These are phyloP conservation scores for Scenedesmus sp. DNA, from an alignment of 163 green algal genomes.

Conservation along the genomic window DNA sequence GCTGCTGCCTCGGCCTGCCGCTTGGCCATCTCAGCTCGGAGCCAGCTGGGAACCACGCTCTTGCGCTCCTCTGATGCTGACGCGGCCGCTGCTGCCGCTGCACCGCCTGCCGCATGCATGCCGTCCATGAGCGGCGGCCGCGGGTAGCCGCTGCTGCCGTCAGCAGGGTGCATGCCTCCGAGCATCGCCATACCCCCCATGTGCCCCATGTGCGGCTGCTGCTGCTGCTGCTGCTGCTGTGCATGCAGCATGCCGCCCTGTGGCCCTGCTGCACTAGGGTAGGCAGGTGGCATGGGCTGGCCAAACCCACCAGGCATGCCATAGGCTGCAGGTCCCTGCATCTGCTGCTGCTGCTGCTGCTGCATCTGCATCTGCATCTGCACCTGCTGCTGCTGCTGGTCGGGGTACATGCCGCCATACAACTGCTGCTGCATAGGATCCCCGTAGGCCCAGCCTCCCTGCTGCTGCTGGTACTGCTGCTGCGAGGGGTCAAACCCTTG, in stretches of 20 bases:
- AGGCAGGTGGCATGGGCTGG: not conserved
- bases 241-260: not conserved
- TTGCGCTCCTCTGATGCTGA: conserved; percentile 23
- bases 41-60: conserved; percentile 36
- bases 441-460: not conserved
- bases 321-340: not conserved
- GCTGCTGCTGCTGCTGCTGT: conserved; percentile 23
- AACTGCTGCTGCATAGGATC: conserved; percentile 38
- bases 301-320: conserved; percentile 15
- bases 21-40: conserved; percentile 43
- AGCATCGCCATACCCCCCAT: not conserved
- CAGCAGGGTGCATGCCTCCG: conserved; percentile 8
- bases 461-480: conserved; percentile 34
- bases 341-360: conserved; percentile 37
- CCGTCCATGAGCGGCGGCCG: not conserved
- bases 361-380: conserved; percentile 16
- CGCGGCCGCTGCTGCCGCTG: not conserved
- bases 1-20: conserved; percentile 39
- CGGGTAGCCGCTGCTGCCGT: not conserved
- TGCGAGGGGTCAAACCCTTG: conserved; percentile 20
- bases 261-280: not conserved
- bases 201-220: not conserved
- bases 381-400: conserved; percentile 31
- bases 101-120: not conserved
- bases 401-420: not conserved